Percentiles rank a stretch among this genome's conserved stretches.
These are phyloP conservation scores for Penicillium nucicola DNA, from an alignment of 495 filamentous ascomycete species.

Conservation along the genomic window DNA sequence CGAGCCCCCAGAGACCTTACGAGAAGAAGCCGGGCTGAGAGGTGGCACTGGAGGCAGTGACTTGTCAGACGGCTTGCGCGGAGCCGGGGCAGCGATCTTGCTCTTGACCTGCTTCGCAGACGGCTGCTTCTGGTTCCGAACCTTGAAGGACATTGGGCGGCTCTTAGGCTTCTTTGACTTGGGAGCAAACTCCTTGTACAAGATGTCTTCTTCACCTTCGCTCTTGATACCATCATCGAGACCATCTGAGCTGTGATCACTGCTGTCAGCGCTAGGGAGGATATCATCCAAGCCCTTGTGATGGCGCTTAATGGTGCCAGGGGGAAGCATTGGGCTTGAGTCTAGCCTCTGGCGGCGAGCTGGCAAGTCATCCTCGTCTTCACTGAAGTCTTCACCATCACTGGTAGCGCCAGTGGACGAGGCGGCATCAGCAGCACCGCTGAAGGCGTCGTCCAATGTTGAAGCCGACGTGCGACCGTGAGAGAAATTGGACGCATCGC, in stretches of 20 bases:
- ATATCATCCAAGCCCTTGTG: slow-evolving; percentile 59
- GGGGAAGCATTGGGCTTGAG: slow-evolving; percentile 50
- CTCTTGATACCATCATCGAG: slow-evolving; percentile 52
- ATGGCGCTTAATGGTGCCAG: slow-evolving; percentile 48
- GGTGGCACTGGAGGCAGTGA: slow-evolving; percentile 34
- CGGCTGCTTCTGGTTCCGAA: slow-evolving; percentile 36
- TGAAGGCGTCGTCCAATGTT: slow-evolving; percentile 87
- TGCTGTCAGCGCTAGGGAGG: slow-evolving; percentile 64
- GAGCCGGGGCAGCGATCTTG: slow-evolving; percentile 25
- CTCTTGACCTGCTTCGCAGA: slow-evolving; percentile 41
- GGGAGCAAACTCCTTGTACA: slow-evolving; percentile 39
- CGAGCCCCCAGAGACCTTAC: slow-evolving; percentile 71
- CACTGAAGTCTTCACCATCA: slow-evolving; percentile 73
- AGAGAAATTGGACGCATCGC: slow-evolving; percentile 86
- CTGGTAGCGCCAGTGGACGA: slow-evolving; percentile 82
- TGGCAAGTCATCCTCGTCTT: slow-evolving; percentile 64
- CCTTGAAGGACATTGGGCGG: slow-evolving; percentile 34
- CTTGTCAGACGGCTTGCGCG: slow-evolving; percentile 55
- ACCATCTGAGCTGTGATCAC: slow-evolving; percentile 65
- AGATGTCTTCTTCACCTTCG: slow-evolving; percentile 46
- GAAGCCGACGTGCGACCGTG: slow-evolving; percentile 90
- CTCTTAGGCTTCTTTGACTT: slow-evolving; percentile 46
- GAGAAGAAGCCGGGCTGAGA: slow-evolving; percentile 60
- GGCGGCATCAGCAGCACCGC: slow-evolving; percentile 78
- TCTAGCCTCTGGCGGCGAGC: slow-evolving; percentile 61